Evolutionary conservation across 2,329 filamentous ascomycete genomes (phyloP).

Genomic region (Aspergillus luchuensis): DNA sequence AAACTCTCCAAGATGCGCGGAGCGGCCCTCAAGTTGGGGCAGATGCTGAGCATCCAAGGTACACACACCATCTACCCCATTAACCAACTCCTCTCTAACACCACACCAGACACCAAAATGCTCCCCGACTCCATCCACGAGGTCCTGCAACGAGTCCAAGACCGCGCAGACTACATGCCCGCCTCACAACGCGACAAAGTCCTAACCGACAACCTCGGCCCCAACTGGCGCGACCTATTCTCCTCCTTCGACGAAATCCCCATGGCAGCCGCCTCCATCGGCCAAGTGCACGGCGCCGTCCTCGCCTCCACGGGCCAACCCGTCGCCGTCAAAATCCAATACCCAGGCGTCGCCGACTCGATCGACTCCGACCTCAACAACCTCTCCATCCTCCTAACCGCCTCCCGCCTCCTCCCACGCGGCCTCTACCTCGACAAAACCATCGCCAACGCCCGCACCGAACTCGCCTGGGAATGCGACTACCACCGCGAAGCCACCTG

Average conservation of each 20-base stretch:
- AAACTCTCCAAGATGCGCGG: constrained; percentile 96
- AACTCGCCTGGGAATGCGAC: constrained; percentile 96
- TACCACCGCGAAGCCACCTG: constrained; percentile 87
- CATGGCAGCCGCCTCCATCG: constrained; percentile 93
- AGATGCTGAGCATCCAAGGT: constrained; percentile 96
- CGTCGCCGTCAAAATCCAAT: constrained; percentile 96
- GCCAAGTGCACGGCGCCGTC: constrained; percentile 86
- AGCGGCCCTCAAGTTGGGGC: constrained; percentile 92
- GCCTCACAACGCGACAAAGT: constrained; percentile 88
- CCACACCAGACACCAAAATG: constrained; percentile 75
- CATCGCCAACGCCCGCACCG: constrained; percentile 88
- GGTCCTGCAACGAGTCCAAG: constrained; percentile 90
- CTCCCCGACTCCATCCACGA: constrained; percentile 83
- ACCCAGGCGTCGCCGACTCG: constrained; percentile 91
- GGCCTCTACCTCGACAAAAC: constrained; percentile 96
- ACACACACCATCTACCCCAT: not conserved
- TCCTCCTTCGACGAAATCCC: constrained; percentile 84
- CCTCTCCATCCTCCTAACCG: constrained; percentile 83
- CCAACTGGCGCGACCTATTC: constrained; percentile 83
- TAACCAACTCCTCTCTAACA: constrained; percentile 2
- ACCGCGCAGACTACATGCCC: constrained; percentile 97
- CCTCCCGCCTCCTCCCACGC: constrained; percentile 84
- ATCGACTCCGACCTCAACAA: constrained; percentile 98
- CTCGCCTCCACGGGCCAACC: constrained; percentile 71
- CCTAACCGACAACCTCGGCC: constrained; percentile 73